Percentiles rank a stretch among this genome's conserved stretches.
Evolutionary conservation across 1,284 basidiomycete species (phyloP).

Genomic region (Trichosporon ovoides): DNA sequence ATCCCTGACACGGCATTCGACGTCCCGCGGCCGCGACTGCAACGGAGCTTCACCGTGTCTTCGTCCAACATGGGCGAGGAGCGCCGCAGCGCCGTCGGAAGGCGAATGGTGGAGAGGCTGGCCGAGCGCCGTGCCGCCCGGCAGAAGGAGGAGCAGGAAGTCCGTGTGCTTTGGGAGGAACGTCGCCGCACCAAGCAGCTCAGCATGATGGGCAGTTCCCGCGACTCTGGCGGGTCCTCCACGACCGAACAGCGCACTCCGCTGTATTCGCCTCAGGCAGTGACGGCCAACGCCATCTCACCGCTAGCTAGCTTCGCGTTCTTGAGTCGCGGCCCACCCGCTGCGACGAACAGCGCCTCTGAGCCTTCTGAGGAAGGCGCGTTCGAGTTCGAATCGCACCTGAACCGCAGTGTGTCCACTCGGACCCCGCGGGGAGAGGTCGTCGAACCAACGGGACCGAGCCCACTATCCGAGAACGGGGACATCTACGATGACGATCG

Average conservation of each 20-base stretch:
- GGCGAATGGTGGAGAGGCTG: slow-evolving; percentile 47
- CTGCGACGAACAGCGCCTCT: neutral
- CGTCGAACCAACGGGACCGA: slow-evolving; percentile 8
- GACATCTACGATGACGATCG: neutral
- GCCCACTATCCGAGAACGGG: slow-evolving; percentile 11
- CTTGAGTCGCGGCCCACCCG: neutral
- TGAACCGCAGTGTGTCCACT: slow-evolving; percentile 37
- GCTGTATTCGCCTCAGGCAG: neutral
- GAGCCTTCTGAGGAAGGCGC: slow-evolving; percentile 19
- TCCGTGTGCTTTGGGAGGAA: slow-evolving; percentile 39
- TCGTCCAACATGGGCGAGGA: slow-evolving; percentile 47
- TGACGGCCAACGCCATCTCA: slow-evolving; percentile 2
- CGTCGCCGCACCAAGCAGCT: slow-evolving; percentile 21
- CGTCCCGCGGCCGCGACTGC: slow-evolving; percentile 37
- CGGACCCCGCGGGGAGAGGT: slow-evolving; percentile 34
- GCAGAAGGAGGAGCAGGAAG: slow-evolving; percentile 39
- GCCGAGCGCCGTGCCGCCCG: slow-evolving; percentile 39
- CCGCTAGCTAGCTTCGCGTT: slow-evolving; percentile 1
- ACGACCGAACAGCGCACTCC: neutral
- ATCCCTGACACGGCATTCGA: slow-evolving; percentile 18
- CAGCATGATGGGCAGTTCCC: neutral
- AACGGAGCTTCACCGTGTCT: slow-evolving; percentile 46
- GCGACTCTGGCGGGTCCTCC: neutral
- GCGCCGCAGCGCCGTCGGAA: slow-evolving; percentile 46
- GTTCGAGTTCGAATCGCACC: slow-evolving; percentile 44